phyloP scores from a whole-genome alignment of 1,284 basidiomycete species.

The Rhodotorula sp. region DNA sequence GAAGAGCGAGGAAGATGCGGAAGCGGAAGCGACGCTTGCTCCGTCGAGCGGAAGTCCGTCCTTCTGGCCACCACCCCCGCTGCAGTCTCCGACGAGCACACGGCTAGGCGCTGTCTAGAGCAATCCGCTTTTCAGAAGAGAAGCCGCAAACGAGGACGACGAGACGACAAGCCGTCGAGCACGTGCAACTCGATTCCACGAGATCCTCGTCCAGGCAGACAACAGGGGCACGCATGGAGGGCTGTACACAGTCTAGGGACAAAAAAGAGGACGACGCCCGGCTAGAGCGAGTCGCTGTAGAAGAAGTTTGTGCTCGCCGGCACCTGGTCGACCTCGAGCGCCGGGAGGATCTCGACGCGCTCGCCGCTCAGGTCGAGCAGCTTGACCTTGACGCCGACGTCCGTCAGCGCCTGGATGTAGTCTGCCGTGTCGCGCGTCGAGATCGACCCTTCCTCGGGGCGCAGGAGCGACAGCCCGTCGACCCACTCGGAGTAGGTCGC shows the following conservation, averaged over 20 bases:
- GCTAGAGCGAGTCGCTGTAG: slow-evolving; percentile 7
- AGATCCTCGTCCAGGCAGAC: too few species aligned
- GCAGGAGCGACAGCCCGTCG: slow-evolving; percentile 86
- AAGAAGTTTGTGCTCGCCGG: slow-evolving; percentile 1
- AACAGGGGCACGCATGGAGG: neutral
- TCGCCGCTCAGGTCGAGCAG: slow-evolving; percentile 67
- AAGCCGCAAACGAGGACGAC: too few species aligned
- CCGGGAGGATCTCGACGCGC: slow-evolving; percentile 18
- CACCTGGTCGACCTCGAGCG: neutral
- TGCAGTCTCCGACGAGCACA: too few species aligned
- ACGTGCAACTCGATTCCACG: too few species aligned
- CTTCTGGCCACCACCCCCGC: too few species aligned
- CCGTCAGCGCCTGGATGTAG: slow-evolving; percentile 81
- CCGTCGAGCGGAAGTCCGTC: too few species aligned
- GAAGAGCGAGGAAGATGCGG: too few species aligned
- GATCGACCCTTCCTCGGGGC: slow-evolving; percentile 65
- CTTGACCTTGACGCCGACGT: slow-evolving; percentile 92
- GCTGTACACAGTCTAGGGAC: neutral
- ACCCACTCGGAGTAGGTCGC: slow-evolving; percentile 93
- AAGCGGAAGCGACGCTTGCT: too few species aligned
- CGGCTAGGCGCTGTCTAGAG: too few species aligned
- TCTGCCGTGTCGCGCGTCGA: slow-evolving; percentile 79
- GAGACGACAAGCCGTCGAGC: too few species aligned
- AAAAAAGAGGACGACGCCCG: neutral
- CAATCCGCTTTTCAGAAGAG: too few species aligned